Evolutionary conservation across 257 asterid genomes (phyloP).

Genomic region (Nicotiana otophora): DNA sequence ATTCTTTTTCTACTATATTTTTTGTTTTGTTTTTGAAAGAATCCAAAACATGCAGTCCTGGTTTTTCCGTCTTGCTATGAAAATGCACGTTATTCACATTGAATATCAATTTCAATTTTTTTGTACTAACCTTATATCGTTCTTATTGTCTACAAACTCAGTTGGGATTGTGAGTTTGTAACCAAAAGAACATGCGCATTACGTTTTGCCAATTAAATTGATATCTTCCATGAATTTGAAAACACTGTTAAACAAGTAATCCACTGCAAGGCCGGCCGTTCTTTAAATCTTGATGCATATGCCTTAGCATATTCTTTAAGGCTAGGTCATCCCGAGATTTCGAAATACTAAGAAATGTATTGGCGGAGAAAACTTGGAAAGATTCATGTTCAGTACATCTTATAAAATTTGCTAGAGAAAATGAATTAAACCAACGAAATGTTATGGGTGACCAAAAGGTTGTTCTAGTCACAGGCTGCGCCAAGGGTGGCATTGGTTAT

Average conservation of each 20-base stretch:
- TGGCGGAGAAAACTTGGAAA: conserved; percentile 20
- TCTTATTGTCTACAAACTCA: background rate
- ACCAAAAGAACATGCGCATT: background rate
- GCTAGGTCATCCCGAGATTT: background rate
- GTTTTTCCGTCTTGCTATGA: background rate
- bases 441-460: conserved; percentile 39
- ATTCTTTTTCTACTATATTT: background rate
- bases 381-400: background rate
- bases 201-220: background rate
- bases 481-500: conserved; percentile 78
- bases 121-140: background rate
- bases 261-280: background rate
- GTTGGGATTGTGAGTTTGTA: background rate
- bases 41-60: background rate
- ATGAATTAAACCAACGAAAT: background rate
- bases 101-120: background rate
- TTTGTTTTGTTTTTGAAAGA: background rate
- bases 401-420: background rate
- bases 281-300: background rate
- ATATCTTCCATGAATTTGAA: background rate
- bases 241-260: background rate
- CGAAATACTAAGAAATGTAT: background rate
- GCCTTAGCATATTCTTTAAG: background rate
- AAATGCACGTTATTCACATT: background rate
- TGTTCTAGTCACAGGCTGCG: conserved; percentile 70